phyloP scores from a whole-genome alignment of 139 green algal species.

The Astrephomene gubernaculifera region DNA sequence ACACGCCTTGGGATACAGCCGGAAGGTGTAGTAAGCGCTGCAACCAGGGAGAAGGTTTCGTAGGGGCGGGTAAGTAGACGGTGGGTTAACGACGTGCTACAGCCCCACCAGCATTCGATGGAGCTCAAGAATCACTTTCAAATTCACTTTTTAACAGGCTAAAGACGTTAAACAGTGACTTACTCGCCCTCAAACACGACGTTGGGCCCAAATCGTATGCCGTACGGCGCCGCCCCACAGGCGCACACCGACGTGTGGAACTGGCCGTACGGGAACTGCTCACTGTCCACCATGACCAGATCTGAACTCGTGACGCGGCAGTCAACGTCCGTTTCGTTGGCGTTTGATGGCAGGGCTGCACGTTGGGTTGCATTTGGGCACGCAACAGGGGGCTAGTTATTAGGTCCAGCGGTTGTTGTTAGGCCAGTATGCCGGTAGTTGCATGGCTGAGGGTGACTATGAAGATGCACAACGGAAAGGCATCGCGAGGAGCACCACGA shows the following conservation, averaged over 20 bases:
- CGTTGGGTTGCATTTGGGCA: neutral
- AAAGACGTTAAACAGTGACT: neutral
- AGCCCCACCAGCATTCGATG: neutral
- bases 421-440: neutral
- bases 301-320: neutral
- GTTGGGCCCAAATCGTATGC: neutral
- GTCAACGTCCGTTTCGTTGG: neutral
- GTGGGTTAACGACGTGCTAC: too few relatives aligned
- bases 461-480: too few relatives aligned
- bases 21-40: slow-evolving; percentile 25
- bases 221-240: slow-evolving; percentile 16
- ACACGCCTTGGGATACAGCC: slow-evolving; percentile 14
- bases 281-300: neutral
- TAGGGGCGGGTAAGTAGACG: too few relatives aligned
- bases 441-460: neutral
- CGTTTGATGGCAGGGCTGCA: neutral
- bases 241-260: neutral
- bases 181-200: neutral
- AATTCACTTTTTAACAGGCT: neutral
- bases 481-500: too few relatives aligned
- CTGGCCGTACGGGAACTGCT: slow-evolving; percentile 21
- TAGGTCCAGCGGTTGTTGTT: neutral
- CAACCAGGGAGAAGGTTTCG: neutral
- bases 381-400: neutral
- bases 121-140: too few relatives aligned